Evolutionary conservation across 495 filamentous ascomycete genomes (phyloP).

Genomic region (Annulohypoxylon nitens): DNA sequence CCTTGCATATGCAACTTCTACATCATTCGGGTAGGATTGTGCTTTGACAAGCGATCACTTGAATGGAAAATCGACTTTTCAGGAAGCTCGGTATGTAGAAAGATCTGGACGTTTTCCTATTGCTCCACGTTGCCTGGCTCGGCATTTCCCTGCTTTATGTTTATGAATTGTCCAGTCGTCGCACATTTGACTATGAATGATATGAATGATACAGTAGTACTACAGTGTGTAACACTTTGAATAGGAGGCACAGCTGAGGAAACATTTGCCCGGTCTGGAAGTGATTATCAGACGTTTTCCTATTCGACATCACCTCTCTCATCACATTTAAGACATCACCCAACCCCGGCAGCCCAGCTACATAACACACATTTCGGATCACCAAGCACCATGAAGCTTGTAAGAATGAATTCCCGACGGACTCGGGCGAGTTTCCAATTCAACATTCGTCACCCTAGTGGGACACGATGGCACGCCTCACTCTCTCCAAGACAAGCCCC

Average conservation of each 20-base stretch:
- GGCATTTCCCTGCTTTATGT: constrained; percentile 15
- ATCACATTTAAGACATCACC: constrained; percentile 9
- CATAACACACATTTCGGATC: constrained; percentile 18
- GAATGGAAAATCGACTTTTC: constrained; percentile 28
- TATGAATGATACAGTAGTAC: constrained; percentile 7
- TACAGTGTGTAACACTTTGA: constrained; percentile 21
- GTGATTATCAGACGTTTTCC: constrained; percentile 20
- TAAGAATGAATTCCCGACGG: constrained; percentile 18
- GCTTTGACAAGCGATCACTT: constrained; percentile 30
- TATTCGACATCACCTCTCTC: constrained; percentile 34
- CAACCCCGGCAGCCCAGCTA: background rate
- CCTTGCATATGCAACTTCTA: constrained; percentile 46
- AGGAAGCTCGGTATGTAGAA: constrained; percentile 35
- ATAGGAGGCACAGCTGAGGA: constrained; percentile 26
- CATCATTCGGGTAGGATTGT: constrained; percentile 35
- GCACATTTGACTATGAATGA: background rate
- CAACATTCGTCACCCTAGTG: constrained; percentile 28
- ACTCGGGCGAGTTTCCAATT: constrained; percentile 37
- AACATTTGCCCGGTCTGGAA: constrained; percentile 24
- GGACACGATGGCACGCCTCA: constrained; percentile 37
- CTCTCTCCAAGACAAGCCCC: constrained; percentile 27
- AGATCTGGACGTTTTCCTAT: constrained; percentile 26
- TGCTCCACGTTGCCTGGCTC: constrained; percentile 23
- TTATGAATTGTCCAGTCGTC: constrained; percentile 19
- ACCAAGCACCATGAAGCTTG: constrained; percentile 17